Evolutionary conservation across 2,329 filamentous ascomycete genomes (phyloP).

Genomic region (Penicillium vulpinum): DNA sequence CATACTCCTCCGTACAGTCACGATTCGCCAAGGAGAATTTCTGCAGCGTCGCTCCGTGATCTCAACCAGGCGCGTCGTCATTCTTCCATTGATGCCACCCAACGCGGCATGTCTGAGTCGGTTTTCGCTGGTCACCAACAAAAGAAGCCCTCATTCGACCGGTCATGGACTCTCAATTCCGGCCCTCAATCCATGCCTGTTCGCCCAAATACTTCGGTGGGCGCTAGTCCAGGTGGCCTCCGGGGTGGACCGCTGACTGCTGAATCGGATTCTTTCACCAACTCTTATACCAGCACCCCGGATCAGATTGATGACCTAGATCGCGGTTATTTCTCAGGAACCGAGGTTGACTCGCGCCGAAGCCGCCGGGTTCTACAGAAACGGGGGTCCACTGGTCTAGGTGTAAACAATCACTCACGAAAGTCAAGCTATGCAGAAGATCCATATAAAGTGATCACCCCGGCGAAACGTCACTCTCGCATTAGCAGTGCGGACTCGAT

Average conservation of each 20-base stretch:
- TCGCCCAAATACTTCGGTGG: constrained; percentile 38
- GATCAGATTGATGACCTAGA: constrained; percentile 63
- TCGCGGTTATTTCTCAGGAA: constrained; percentile 89
- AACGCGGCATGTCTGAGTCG: constrained; percentile 29
- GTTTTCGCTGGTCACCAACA: constrained; percentile 45
- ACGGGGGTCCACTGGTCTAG: constrained; percentile 50
- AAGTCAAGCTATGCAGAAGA: constrained; percentile 78
- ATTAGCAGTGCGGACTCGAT: constrained; percentile 77
- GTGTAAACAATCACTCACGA: constrained; percentile 57
- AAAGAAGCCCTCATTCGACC: constrained; percentile 61
- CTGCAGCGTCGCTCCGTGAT: constrained; percentile 77
- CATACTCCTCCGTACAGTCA: constrained; percentile 45
- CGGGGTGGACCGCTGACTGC: constrained; percentile 22
- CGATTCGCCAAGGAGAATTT: constrained; percentile 58
- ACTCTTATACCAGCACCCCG: constrained; percentile 27
- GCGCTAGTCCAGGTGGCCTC: constrained; percentile 23
- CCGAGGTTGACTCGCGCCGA: constrained; percentile 73
- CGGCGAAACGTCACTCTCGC: constrained; percentile 71
- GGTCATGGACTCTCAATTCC: constrained; percentile 57
- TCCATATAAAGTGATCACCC: constrained; percentile 65
- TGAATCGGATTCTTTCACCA: constrained; percentile 32
- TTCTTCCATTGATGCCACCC: constrained; percentile 76
- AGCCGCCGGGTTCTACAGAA: constrained; percentile 77
- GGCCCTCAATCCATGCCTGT: constrained; percentile 34
- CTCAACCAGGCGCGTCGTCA: constrained; percentile 82